Base-by-base conservation (phyloP, 495 filamentous ascomycete species). In the Bacidia rubella region DNA sequence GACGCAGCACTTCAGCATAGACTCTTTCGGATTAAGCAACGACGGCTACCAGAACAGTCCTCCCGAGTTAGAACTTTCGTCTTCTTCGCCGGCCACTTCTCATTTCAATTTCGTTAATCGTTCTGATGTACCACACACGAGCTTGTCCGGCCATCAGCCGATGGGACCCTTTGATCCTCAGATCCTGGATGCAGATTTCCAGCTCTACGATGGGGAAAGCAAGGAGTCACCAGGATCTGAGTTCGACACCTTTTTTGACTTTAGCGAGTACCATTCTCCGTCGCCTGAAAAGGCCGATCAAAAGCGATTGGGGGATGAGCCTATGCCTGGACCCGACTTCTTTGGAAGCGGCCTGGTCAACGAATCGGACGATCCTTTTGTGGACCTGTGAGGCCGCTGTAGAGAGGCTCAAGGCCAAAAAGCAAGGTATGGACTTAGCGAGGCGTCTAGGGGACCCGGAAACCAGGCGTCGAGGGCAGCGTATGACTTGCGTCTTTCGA, bases 21-120 rank as follows among this genome's bases (percentile, higher is more conserved):
- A 35, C 9, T 25, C 32, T 1, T 11, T 25, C 25, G 19, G 38
- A 17, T 25, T 22, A 11, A 62, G 40, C 52, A 49, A 19, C 48
- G 54, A 57, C 5, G 65, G 62, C 47, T 59, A 67, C 11, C 63
- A 57, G 51, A 66, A 66, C 51, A 70, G 66, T n/a, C 67, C 66
- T 21, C 73, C 73, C 7, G 73, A 71, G 42, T 69, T 75, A 35
- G 55, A 44, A 11, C 55, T 49, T 39, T 56, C 45, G 32, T 57
- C 49, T 15, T 61, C 50, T 48, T 61, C 53, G 19, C 52, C 53
- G 54, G 53, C 49, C 17, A 49, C 55, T 10, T 58, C 57, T 1
- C 58, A 52, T 20, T 51, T 59, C 40, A 54, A 61, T 29, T 56
- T 53, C 46, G 56, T 54, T 1, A 47, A 27, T 2, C 51, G 38